Conservation (phyloP, 768 basidiomycete genomes). For the Agrocybe pediades region DNA sequence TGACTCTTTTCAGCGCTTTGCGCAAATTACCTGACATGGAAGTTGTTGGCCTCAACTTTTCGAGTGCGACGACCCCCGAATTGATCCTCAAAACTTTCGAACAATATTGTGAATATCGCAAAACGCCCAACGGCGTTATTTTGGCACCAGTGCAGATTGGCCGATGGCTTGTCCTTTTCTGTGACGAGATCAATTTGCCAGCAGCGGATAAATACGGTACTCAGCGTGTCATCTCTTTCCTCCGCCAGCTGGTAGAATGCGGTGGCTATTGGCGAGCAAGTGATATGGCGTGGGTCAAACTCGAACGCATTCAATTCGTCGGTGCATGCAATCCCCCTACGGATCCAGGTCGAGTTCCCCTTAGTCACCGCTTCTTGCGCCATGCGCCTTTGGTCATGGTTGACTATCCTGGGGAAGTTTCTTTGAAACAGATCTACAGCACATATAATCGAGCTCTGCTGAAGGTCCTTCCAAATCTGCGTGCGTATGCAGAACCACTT, state of each 20-base stretch:
- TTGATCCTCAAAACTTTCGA: conserved; percentile 99
- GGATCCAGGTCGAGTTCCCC: conserved; percentile 98
- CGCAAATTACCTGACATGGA: conserved; percentile 99
- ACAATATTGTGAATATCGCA: conserved; percentile 98
- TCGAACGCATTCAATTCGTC: conserved; percentile 99
- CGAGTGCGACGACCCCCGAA: conserved; percentile 97
- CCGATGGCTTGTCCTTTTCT: conserved; percentile 99
- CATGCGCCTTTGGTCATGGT: conserved; percentile 99
- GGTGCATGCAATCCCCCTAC: conserved; percentile 99
- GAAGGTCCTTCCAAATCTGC: conserved; percentile 92
- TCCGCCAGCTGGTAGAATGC: conserved; percentile 93
- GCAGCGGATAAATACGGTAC: conserved; percentile 98
- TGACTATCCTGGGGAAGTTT: conserved; percentile 96
- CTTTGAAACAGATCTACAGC: conserved; percentile 97
- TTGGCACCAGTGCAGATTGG: conserved; percentile 94
- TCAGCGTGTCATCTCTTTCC: conserved; percentile 97
- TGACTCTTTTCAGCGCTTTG: conserved; percentile 98
- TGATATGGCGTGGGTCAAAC: conserved; percentile 96
- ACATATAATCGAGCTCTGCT: conserved; percentile 96
- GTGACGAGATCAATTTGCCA: conserved; percentile 98
- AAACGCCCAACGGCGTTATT: conserved; percentile 97
- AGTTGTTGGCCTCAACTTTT: conserved; percentile 98
- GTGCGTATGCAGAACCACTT: conserved; percentile 90
- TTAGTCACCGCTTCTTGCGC: conserved; percentile 95
- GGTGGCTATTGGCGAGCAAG: conserved; percentile 93